Conservation (phyloP, 306 rosid species). For the Hylodesmum podocarpum region DNA sequence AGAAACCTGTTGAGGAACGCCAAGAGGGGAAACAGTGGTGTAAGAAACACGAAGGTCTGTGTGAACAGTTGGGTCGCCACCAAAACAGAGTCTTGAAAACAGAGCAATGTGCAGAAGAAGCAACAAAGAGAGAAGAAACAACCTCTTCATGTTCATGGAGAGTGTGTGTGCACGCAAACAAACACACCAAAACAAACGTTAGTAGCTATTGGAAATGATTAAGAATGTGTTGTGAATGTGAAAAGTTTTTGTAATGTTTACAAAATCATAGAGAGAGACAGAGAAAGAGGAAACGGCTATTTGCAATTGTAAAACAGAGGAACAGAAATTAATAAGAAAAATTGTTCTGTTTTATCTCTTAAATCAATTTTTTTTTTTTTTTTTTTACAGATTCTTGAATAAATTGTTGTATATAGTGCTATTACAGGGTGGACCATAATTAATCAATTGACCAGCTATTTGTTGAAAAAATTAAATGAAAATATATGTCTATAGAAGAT, state of each 20-base stretch:
- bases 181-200: too few relatives aligned
- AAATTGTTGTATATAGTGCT: neutral
- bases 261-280: neutral
- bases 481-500: too few relatives aligned
- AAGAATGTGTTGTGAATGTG: neutral
- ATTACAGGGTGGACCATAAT: neutral
- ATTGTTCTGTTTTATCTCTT: too few relatives aligned
- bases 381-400: too few relatives aligned
- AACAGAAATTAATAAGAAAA: neutral
- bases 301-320: neutral
- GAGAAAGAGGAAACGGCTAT: constrained; percentile 21
- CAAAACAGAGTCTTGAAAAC: constrained; percentile 47
- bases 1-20: constrained; percentile 75
- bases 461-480: too few relatives aligned
- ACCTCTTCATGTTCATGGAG: constrained; percentile 36
- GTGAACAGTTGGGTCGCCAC: constrained; percentile 59
- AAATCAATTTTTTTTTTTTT: too few relatives aligned
- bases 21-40: constrained; percentile 75
- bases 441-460: neutral
- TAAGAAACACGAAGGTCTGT: constrained; percentile 60
- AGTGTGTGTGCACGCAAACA: neutral
- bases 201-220: neutral
- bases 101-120: constrained; percentile 35
- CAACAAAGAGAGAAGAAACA: constrained; percentile 30
- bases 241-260: neutral